Evolutionary conservation across 164 flowering plant genomes (phyloP).

Genomic region (Vitis amurensis): DNA sequence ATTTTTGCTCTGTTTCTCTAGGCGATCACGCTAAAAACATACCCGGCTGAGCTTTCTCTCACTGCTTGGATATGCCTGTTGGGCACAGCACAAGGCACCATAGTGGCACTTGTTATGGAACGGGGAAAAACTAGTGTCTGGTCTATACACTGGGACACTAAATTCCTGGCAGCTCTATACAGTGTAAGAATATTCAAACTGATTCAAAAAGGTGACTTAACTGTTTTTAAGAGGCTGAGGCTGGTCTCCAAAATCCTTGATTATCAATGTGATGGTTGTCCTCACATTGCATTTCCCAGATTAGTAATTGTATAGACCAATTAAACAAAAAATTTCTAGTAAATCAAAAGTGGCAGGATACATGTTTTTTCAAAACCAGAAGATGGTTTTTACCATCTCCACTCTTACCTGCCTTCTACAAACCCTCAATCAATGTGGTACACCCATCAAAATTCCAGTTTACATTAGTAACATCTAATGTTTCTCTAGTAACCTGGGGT

Average conservation of each 20-base stretch:
- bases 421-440: not conserved
- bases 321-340: too few relatives aligned
- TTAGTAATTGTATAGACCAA: too few relatives aligned
- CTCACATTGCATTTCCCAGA: not conserved
- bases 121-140: conserved; percentile 42
- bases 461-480: not conserved
- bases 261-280: not conserved
- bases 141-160: conserved; percentile 51
- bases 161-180: conserved; percentile 52
- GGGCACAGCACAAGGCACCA: conserved; percentile 50
- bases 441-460: not conserved
- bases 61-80: conserved; percentile 69
- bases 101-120: conserved; percentile 55
- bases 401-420: not conserved
- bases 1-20: conserved; percentile 12
- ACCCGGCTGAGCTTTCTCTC: conserved; percentile 74
- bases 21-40: conserved; percentile 57
- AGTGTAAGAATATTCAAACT: conserved; percentile 41
- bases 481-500: not conserved
- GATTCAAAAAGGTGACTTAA: not conserved
- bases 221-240: not conserved
- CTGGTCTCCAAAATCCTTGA: not conserved
- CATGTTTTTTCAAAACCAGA: not conserved
- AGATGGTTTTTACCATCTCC: not conserved
- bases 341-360: not conserved